Base-by-base conservation (phyloP, 768 basidiomycete genomes). In the Lentinula lateritia region DNA sequence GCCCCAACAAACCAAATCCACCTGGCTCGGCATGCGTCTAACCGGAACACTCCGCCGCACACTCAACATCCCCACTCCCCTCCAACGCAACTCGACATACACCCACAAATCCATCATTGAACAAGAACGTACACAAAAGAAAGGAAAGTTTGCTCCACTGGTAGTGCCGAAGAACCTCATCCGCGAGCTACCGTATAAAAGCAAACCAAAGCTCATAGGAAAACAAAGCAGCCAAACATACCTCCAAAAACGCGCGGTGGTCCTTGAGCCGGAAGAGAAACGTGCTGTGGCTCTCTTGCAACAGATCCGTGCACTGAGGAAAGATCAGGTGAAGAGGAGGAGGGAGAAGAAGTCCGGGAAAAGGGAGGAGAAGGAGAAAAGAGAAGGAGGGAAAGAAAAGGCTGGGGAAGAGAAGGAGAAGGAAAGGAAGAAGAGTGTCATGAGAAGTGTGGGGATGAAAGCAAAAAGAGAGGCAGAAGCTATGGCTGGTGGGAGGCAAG, bases 231-330 rank as follows among this genome's bases (percentile, higher is more conserved):
- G 76, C 60, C 79, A 82, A 71, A 94, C 95, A n/a, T 97, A 98
- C 74, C 74, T 98, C 70, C 93, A 95, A 74, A 93, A 92, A 73
- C 88, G 97, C 12, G 95, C 96, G 0, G 95, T 98, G 28, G 88
- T 99, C 50, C 83, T 98, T 81, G 92, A 96, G 69, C 92, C 93
- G 1, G 94, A 96, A 71, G 97, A 98, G 79, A 93, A 90, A 80
- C 90, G 86, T 71, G 95, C 97, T 0, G 76, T 98, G 18, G 89
- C 92, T 42, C 75, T 98, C 42, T 71, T 99, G 71, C 96, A 98
- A 72, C 95, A 98, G 78, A 93, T 98, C 64, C 85, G 90, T 52
- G 92, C 95, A 6, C 73, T 99, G 67, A 78, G 93, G 62, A 98
- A 95, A 74, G 95, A 95, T 68, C 92, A 96, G 75, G 81, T 93